phyloP scores from a whole-genome alignment of 495 filamentous ascomycete species.

The Hypoxylon lenormandii region DNA sequence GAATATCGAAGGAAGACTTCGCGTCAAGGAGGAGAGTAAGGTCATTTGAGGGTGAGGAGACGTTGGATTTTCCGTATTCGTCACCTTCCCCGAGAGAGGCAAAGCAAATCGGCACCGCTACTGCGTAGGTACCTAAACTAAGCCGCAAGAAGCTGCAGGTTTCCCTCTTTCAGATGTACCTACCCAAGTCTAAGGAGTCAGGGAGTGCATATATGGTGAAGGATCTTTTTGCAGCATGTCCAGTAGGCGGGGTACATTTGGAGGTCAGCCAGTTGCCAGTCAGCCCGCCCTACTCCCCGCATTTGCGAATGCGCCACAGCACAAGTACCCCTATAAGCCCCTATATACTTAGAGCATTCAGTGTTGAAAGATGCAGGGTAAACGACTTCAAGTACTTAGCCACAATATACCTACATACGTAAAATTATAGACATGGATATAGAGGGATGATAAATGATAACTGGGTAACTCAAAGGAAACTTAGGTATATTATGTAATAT shows the following conservation, averaged over 20 bases:
- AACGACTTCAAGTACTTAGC: too few species aligned
- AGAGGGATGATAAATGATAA: too few species aligned
- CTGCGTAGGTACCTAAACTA: constrained; percentile 31
- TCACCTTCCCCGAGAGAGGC: constrained; percentile 4
- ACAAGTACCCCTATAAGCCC: neutral
- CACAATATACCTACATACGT: too few species aligned
- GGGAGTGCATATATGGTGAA: neutral
- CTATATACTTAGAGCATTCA: too few species aligned
- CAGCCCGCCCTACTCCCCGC: constrained; percentile 11
- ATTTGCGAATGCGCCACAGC: constrained; percentile 21
- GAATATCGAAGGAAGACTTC: constrained; percentile 45
- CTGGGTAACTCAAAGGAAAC: too few species aligned
- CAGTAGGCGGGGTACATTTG: neutral
- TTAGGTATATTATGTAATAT: neutral
- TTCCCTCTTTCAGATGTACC: constrained; percentile 12
- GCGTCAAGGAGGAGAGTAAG: constrained; percentile 38
- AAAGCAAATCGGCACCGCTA: constrained; percentile 1
- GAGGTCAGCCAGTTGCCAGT: too few species aligned
- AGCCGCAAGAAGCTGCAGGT: constrained; percentile 10
- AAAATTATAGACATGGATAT: too few species aligned
- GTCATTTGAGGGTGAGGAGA: constrained; percentile 42
- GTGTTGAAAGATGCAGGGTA: too few species aligned
- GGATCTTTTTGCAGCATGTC: constrained; percentile 7
- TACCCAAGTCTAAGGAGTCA: neutral
- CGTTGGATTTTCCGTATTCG: neutral